Percentiles rank a stretch among this genome's conserved stretches.
phyloP scores from a whole-genome alignment of 2,329 filamentous ascomycete species.

The Thielaviopsis musarum region DNA sequence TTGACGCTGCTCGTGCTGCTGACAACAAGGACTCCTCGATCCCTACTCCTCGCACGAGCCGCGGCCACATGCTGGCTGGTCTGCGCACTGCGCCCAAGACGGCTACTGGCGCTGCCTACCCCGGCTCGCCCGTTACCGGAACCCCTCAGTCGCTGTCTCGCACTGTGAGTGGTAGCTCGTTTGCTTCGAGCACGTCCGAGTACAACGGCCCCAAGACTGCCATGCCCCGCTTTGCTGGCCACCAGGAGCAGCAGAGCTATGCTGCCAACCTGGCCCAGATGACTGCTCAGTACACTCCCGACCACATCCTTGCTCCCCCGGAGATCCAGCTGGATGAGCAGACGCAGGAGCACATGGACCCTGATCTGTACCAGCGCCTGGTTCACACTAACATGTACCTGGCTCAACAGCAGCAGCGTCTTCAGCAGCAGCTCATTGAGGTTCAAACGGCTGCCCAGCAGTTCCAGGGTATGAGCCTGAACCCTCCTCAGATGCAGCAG shows the following conservation, averaged over 20 bases:
- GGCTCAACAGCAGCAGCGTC: slow-evolving; percentile 82
- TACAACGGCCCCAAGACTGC: slow-evolving; percentile 36
- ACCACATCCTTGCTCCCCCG: slow-evolving; percentile 76
- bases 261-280: slow-evolving; percentile 18
- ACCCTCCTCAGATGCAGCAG: slow-evolving; percentile 28
- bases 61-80: slow-evolving; percentile 84
- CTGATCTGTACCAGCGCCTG: slow-evolving; percentile 71
- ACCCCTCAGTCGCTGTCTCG: slow-evolving; percentile 26
- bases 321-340: slow-evolving; percentile 57
- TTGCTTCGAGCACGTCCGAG: slow-evolving; percentile 26
- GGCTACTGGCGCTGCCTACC: slow-evolving; percentile 52
- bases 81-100: slow-evolving; percentile 89
- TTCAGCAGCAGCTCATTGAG: slow-evolving; percentile 80
- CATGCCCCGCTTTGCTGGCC: slow-evolving; percentile 28
- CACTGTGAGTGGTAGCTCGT: slow-evolving; percentile 28
- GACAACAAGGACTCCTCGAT: slow-evolving; percentile 49
- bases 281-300: slow-evolving; percentile 51
- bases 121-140: slow-evolving; percentile 39
- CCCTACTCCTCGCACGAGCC: slow-evolving; percentile 79
- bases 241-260: slow-evolving; percentile 18
- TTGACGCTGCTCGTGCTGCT: slow-evolving; percentile 53
- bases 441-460: slow-evolving; percentile 73
- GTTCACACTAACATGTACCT: slow-evolving; percentile 84
- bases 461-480: slow-evolving; percentile 61
- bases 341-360: slow-evolving; percentile 62